These are phyloP conservation scores for Paecilomyces dactylethromorphus DNA, from an alignment of 2,329 filamentous ascomycete genomes.

Conservation along the genomic window DNA sequence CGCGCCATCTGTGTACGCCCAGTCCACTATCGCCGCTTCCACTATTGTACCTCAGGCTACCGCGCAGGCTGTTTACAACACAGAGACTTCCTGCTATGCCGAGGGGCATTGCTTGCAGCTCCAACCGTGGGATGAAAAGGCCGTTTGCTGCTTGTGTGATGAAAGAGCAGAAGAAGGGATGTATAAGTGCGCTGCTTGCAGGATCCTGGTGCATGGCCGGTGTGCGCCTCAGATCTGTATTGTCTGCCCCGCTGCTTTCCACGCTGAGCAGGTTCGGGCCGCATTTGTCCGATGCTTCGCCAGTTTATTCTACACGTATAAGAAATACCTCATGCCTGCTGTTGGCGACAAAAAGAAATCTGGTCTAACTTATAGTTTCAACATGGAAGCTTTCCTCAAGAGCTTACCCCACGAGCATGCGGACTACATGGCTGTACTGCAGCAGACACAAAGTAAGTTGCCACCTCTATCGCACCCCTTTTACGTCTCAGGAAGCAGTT, in stretches of 20 bases:
- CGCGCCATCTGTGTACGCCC: constrained; percentile 44
- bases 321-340: constrained; percentile 55
- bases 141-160: constrained; percentile 43
- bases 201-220: constrained; percentile 49
- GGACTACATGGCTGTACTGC: constrained; percentile 56
- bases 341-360: constrained; percentile 56
- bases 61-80: constrained; percentile 32
- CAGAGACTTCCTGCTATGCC: constrained; percentile 37
- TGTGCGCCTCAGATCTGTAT: constrained; percentile 56
- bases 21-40: constrained; percentile 45
- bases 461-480: neutral
- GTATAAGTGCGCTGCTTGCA: constrained; percentile 43
- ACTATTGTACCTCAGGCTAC: constrained; percentile 43
- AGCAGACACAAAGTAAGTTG: constrained; percentile 54
- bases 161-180: constrained; percentile 54
- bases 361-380: constrained; percentile 58
- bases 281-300: constrained; percentile 65
- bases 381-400: constrained; percentile 60
- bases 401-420: constrained; percentile 59
- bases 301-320: constrained; percentile 63
- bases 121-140: constrained; percentile 37
- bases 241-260: constrained; percentile 62
- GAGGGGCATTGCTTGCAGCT: constrained; percentile 45
- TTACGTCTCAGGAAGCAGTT: neutral
- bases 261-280: constrained; percentile 59